phyloP scores from a whole-genome alignment of 257 asterid genomes.

The Nicotiana undulata region DNA sequence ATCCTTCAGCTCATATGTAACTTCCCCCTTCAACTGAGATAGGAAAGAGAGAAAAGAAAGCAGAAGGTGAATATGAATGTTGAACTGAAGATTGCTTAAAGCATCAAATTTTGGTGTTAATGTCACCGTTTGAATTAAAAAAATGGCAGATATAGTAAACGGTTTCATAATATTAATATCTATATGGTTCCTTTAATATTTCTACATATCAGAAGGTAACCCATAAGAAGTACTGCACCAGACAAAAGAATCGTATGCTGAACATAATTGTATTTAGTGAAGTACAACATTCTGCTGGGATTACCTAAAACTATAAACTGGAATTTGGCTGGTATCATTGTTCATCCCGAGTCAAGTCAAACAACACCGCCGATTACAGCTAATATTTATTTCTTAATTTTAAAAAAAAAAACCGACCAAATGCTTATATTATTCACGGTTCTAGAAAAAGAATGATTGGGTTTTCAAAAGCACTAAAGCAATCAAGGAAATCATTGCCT shows the following conservation, averaged over 20 bases:
- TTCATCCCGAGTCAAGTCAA: not conserved
- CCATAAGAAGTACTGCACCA: not conserved
- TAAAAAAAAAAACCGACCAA: not conserved
- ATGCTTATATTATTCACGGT: not conserved
- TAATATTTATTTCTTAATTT: not conserved
- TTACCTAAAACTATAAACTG: not conserved
- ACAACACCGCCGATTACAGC: not conserved
- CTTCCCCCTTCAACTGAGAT: slow-evolving; percentile 74
- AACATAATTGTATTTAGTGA: not conserved
- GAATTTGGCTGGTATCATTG: not conserved
- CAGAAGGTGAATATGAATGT: not conserved
- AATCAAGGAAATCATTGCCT: not conserved
- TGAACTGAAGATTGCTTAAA: not conserved
- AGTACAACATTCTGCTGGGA: not conserved
- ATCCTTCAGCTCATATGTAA: slow-evolving; percentile 86
- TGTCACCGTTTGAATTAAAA: not conserved
- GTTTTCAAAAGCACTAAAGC: not conserved
- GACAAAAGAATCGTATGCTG: not conserved
- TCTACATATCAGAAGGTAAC: not conserved
- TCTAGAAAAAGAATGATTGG: not conserved
- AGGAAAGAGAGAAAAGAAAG: slow-evolving; percentile 9
- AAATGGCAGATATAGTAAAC: not conserved
- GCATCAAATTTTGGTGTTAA: not conserved
- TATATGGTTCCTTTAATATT: not conserved
- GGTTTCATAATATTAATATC: not conserved